Evolutionary conservation across 192 early-diverging fungal species (phyloP), one percentile per base, ranked within the genome.

Genomic region (Gonapodya prolifera): DNA sequence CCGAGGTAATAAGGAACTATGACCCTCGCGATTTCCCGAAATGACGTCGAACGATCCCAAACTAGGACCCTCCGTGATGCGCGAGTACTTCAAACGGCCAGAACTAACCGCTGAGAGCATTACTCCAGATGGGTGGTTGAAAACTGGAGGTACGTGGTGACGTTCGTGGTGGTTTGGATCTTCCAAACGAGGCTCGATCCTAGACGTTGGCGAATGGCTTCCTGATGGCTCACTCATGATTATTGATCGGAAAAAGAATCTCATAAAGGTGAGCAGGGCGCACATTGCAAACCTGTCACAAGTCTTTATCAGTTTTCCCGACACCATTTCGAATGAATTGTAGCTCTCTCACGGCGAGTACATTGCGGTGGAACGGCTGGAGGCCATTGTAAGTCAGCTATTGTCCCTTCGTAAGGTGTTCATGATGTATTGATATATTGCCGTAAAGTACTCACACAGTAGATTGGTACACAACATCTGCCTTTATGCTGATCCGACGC

Each of bases 291-390:
- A n/a, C n/a, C n/a, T n/a, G n/a, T n/a, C n/a, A n/a, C n/a, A n/a
- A n/a, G n/a, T n/a, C n/a, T n/a, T n/a, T n/a, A n/a, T n/a, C n/a
- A n/a, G n/a, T n/a, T n/a, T n/a, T n/a, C n/a, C n/a, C n/a, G n/a
- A n/a, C n/a, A n/a, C n/a, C n/a, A n/a, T n/a, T n/a, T n/a, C n/a
- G n/a, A n/a, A n/a, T n/a, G n/a, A n/a, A n/a, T n/a, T n/a, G n/a
- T n/a, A 18, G 71, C 86, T 96, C 77, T 85, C 90, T 1, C 87
- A 94, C 80, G 96, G 94, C 79, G 95, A 96, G 84, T 94, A 93
- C 83, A 91, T 98, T 82, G 97, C 97, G 30, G 83, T 98, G 35
- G 97, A 98, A 83, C 93, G 94, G 81, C 85, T 98, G 33, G 97
- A 98, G 83, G 88, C 93, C 13, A 87, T 93, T 2, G 45, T 61